A percentile compares a stretch with the other conserved stretches of the same genome.
Conservation (phyloP, 2,329 filamentous ascomycete species). For the Diaporthe helianthi region DNA sequence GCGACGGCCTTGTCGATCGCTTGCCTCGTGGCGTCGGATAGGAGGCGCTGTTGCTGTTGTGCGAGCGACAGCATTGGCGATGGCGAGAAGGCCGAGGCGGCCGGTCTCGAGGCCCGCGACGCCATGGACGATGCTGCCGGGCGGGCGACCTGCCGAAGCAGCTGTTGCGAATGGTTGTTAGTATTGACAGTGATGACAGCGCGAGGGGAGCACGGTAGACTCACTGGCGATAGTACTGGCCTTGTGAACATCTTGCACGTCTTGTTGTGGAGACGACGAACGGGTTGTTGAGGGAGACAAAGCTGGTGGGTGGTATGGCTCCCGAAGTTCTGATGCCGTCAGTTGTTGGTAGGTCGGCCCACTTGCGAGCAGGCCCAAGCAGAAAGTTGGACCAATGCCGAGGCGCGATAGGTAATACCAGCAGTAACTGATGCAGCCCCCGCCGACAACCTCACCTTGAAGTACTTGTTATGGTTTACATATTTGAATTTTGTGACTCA, state of each 20-base stretch:
- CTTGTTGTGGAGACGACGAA: background rate
- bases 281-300: background rate
- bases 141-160: conserved; percentile 33
- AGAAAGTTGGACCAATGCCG: conserved; percentile 29
- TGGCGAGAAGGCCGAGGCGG: conserved; percentile 24
- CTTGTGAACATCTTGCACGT: conserved; percentile 33
- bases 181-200: background rate
- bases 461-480: background rate
- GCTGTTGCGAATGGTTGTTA: conserved; percentile 9
- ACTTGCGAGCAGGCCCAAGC: no score
- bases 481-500: background rate
- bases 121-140: conserved; percentile 17
- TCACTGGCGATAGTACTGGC: conserved; percentile 33
- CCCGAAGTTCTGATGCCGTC: conserved; percentile 15
- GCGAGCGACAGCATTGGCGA: conserved; percentile 36
- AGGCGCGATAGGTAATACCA: conserved; percentile 8
- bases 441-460: background rate
- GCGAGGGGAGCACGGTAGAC: background rate
- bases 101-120: conserved; percentile 24
- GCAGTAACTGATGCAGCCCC: background rate
- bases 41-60: conserved; percentile 61
- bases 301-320: background rate
- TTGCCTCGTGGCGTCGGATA: conserved; percentile 79
- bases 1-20: conserved; percentile 91
- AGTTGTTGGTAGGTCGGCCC: background rate